These are phyloP conservation scores for Hypoxylon sp. DNA, from an alignment of 2,329 filamentous ascomycete genomes.

Conservation along the genomic window DNA sequence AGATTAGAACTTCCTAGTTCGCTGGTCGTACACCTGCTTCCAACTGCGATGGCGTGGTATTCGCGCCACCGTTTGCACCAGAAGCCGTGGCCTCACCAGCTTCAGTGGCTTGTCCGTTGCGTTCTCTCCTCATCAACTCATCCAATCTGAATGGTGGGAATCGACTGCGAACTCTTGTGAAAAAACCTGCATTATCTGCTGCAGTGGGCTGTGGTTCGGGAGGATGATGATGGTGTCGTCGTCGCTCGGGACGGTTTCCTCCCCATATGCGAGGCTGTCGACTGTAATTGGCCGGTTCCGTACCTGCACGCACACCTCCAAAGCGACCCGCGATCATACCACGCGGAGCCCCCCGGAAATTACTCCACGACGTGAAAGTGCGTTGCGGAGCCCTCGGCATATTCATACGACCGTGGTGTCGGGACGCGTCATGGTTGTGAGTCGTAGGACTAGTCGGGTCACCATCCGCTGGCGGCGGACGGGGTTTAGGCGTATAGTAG, in stretches of 20 bases:
- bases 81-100: constrained; percentile 45
- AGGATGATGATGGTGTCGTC: constrained; percentile 19
- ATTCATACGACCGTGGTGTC: constrained; percentile 63
- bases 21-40: constrained; percentile 60
- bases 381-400: constrained; percentile 61
- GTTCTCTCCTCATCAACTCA: constrained; percentile 48
- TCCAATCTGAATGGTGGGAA: constrained; percentile 50
- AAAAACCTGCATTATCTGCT: constrained; percentile 39
- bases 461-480: constrained; percentile 66
- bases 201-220: constrained; percentile 32
- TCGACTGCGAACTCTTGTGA: constrained; percentile 49
- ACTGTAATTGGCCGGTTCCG: constrained; percentile 36
- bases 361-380: constrained; percentile 56
- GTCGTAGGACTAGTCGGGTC: constrained; percentile 54
- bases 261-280: constrained; percentile 42
- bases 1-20: constrained; percentile 44
- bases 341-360: constrained; percentile 53
- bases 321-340: constrained; percentile 49
- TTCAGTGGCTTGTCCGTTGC: constrained; percentile 42
- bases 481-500: constrained; percentile 95
- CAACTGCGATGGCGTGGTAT: constrained; percentile 61
- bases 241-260: constrained; percentile 39
- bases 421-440: constrained; percentile 52
- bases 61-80: constrained; percentile 46
- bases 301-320: constrained; percentile 36